phyloP scores from a whole-genome alignment of 495 filamentous ascomycete species.

The Penicillium macrosclerotiorum region DNA sequence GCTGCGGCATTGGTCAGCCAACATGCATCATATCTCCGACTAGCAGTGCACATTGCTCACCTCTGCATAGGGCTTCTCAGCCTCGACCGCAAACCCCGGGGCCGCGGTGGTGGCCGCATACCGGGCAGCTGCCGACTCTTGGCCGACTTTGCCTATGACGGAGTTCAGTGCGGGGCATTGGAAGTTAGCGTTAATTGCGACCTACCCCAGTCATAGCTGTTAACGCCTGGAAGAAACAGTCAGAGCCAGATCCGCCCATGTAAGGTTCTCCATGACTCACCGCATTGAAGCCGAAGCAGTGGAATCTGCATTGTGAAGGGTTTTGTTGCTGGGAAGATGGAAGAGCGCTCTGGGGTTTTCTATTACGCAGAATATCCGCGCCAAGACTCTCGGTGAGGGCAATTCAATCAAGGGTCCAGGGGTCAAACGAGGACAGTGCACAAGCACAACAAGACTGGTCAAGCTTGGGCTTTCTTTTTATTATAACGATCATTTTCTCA shows the following conservation, averaged over 20 bases:
- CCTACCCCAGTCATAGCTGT: slow-evolving; percentile 97
- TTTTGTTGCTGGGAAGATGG: slow-evolving; percentile 8
- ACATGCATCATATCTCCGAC: no score
- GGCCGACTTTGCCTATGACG: slow-evolving; percentile 65
- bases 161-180: slow-evolving; percentile 27
- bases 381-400: slow-evolving; percentile 25
- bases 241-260: neutral
- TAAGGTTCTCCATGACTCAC: slow-evolving; percentile 43
- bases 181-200: slow-evolving; percentile 3
- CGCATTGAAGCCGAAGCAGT: slow-evolving; percentile 88
- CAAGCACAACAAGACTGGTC: neutral
- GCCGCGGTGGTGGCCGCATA: slow-evolving; percentile 76
- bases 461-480: neutral
- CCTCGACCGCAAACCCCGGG: slow-evolving; percentile 68
- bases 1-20: slow-evolving; percentile 46
- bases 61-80: slow-evolving; percentile 81
- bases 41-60: slow-evolving; percentile 44
- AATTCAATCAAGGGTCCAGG: slow-evolving; percentile 6
- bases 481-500: no score
- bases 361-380: slow-evolving; percentile 25
- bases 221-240: slow-evolving; percentile 58
- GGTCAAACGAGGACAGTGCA: neutral
- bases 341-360: slow-evolving; percentile 14
- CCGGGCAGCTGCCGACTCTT: slow-evolving; percentile 68
- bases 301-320: slow-evolving; percentile 69